Conservation (phyloP, 2,329 filamentous ascomycete species). For the Aspergillus fumigatus region DNA sequence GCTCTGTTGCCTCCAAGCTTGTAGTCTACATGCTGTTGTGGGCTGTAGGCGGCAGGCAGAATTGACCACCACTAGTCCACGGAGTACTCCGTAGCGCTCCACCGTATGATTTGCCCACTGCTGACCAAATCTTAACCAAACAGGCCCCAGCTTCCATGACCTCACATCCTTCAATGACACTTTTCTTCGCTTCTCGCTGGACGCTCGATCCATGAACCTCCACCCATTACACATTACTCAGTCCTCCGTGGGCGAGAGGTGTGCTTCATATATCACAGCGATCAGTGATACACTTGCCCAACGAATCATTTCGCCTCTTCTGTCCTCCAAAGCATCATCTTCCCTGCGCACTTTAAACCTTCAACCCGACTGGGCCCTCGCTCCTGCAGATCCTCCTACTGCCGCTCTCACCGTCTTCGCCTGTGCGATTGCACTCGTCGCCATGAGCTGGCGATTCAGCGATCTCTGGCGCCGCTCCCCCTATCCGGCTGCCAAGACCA, state of each 20-base stretch:
- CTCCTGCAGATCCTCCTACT: slow-evolving; percentile 13
- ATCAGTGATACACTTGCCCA: slow-evolving; percentile 30
- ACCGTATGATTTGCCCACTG: too few relatives aligned
- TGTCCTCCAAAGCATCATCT: slow-evolving; percentile 18
- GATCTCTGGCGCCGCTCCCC: slow-evolving; percentile 31
- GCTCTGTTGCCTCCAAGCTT: too few relatives aligned
- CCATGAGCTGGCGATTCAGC: slow-evolving; percentile 34
- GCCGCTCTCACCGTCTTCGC: slow-evolving; percentile 24
- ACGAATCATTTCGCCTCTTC: slow-evolving; percentile 24
- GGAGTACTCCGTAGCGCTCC: too few relatives aligned
- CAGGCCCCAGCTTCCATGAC: slow-evolving; percentile 11
- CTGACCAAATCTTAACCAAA: too few relatives aligned
- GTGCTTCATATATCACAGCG: slow-evolving; percentile 35
- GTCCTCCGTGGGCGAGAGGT: slow-evolving; percentile 39
- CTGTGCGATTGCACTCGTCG: slow-evolving; percentile 25
- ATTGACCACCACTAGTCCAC: too few relatives aligned
- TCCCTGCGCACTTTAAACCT: slow-evolving; percentile 20
- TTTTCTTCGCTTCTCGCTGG: slow-evolving; percentile 1
- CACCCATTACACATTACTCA: slow-evolving; percentile 33
- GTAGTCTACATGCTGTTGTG: too few relatives aligned
- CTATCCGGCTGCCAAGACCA: slow-evolving; percentile 16
- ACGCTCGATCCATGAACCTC: slow-evolving; percentile 34
- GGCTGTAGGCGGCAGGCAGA: too few relatives aligned
- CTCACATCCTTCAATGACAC: slow-evolving; percentile 4
- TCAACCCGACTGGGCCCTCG: slow-evolving; percentile 13